Base-by-base conservation (phyloP, 352 stramenopile species). In the Phytophthora citrophthora region DNA sequence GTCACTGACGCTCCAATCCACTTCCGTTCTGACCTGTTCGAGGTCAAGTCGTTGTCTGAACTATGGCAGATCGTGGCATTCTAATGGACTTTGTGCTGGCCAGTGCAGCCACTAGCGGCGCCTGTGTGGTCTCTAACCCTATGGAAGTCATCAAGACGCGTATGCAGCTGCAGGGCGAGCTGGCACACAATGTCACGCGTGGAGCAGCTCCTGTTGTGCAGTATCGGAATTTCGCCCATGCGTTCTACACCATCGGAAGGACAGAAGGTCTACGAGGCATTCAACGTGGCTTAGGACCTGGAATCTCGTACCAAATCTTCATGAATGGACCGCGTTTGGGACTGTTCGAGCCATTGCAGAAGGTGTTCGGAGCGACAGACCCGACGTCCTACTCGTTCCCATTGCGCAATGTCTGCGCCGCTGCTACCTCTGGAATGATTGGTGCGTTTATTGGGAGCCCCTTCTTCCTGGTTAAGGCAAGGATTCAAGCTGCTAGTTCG, bases 81-180 rank as follows among this genome's bases (percentile, higher is more conserved):
- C 16, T 71, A 16, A 79, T 91, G 65, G 86, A 94, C 53, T 91
- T 94, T 59, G 26, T 87, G 26, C 67, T 96, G 51, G 88, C 77
- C 16, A 87, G 78, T 52, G 32, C 79, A 13, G 79, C 88, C 23
- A 93, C 88, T 5, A 83, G 82, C 62, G 70, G 76, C 39, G 86
- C 88, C 7, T 90, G 77, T 34, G 62, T 96, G 18, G 72, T 91
- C 36, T 96, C 88, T 34, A 96, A 96, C 61, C 88, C 88, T n/a
- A 95, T 96, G 86, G 88, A 96, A 66, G 86, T 95, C 41, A 80
- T 96, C 61, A 96, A 96, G 81, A 96, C 88, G 54, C 88, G 88
- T 60, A 94, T 96, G 88, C 88, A 96, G 72, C 67, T 96, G 34
- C 88, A 96, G 70, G 88, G 86, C 15, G 88, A 96, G 58, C 76